Evolutionary conservation across 2,329 filamentous ascomycete genomes (phyloP).

Genomic region (Akanthomyces lecanii): DNA sequence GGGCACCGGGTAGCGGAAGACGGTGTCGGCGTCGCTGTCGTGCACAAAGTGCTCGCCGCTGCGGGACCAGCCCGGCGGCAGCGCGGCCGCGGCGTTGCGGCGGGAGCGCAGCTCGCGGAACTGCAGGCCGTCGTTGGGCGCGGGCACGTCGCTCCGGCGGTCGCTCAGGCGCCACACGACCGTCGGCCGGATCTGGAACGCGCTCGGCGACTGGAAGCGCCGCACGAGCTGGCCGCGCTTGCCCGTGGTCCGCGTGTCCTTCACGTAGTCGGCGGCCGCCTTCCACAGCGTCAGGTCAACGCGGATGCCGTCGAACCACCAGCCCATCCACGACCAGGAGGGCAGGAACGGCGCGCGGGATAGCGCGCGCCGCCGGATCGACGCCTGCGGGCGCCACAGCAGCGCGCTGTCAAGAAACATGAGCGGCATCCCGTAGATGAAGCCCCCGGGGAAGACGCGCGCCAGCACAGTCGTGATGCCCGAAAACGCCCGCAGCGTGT

Average conservation of each 20-base stretch:
- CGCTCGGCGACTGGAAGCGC: constrained; percentile 34
- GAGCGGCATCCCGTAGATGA: constrained; percentile 43
- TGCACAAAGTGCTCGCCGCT: constrained; percentile 36
- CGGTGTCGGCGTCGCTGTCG: constrained; percentile 35
- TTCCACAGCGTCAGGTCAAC: constrained; percentile 41
- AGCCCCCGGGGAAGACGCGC: constrained; percentile 38
- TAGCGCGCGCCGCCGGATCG: constrained; percentile 36
- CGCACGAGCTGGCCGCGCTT: constrained; percentile 31
- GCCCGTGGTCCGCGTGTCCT: constrained; percentile 29
- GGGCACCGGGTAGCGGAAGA: constrained; percentile 41
- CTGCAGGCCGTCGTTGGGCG: constrained; percentile 36
- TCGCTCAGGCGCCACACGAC: constrained; percentile 40
- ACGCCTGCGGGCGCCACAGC: constrained; percentile 42
- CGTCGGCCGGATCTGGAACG: constrained; percentile 36
- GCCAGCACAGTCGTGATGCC: constrained; percentile 41
- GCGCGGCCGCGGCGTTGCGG: constrained; percentile 25
- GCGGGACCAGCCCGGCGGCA: constrained; percentile 39
- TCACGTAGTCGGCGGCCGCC: constrained; percentile 41
- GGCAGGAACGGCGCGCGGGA: constrained; percentile 37
- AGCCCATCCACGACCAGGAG: constrained; percentile 46
- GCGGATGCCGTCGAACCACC: constrained; percentile 43
- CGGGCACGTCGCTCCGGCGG: constrained; percentile 30
- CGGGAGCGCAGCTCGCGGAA: constrained; percentile 37
- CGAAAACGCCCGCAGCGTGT: constrained; percentile 39
- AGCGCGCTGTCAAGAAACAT: constrained; percentile 43